These are phyloP conservation scores for Talaromyces sp. DNA, from an alignment of 2,329 filamentous ascomycete genomes.

Conservation along the genomic window DNA sequence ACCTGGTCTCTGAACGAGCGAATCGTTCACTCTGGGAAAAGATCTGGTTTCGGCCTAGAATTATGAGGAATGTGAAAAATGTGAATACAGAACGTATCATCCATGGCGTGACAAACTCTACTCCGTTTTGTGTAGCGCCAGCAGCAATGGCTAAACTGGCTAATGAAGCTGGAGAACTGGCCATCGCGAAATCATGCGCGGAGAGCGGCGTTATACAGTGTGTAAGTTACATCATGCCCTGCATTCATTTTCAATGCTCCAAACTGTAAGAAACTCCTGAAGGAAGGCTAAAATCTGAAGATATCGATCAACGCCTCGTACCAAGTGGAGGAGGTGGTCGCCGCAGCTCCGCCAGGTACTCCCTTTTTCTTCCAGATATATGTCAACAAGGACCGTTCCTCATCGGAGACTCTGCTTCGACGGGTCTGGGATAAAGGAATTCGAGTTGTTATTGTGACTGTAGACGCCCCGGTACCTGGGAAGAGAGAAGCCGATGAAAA, in stretches of 20 bases:
- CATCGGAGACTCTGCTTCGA: constrained; percentile 20
- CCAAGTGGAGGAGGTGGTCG: constrained; percentile 34
- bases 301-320: constrained; percentile 5
- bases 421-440: constrained; percentile 22
- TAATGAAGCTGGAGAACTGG: constrained; percentile 39
- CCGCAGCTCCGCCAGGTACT: constrained; percentile 16
- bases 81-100: constrained; percentile 32
- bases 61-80: constrained; percentile 30
- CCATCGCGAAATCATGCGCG: constrained; percentile 31
- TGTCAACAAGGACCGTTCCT: constrained; percentile 25
- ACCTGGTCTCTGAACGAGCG: constrained; percentile 44
- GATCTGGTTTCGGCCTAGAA: constrained; percentile 45
- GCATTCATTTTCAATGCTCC: not conserved
- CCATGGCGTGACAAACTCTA: constrained; percentile 24
- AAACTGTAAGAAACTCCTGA: not conserved
- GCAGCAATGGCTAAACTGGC: constrained; percentile 40
- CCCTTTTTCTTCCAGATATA: constrained; percentile 36
- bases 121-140: constrained; percentile 39
- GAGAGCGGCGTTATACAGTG: constrained; percentile 15
- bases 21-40: constrained; percentile 34
- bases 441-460: constrained; percentile 27
- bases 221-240: not conserved
- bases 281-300: not conserved
- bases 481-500: constrained; percentile 29
- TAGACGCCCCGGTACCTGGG: constrained; percentile 28